Percentiles rank a stretch among this genome's conserved stretches.
These are phyloP conservation scores for Leptomonas seymouri DNA, from an alignment of 208 protist species.

Conservation along the genomic window DNA sequence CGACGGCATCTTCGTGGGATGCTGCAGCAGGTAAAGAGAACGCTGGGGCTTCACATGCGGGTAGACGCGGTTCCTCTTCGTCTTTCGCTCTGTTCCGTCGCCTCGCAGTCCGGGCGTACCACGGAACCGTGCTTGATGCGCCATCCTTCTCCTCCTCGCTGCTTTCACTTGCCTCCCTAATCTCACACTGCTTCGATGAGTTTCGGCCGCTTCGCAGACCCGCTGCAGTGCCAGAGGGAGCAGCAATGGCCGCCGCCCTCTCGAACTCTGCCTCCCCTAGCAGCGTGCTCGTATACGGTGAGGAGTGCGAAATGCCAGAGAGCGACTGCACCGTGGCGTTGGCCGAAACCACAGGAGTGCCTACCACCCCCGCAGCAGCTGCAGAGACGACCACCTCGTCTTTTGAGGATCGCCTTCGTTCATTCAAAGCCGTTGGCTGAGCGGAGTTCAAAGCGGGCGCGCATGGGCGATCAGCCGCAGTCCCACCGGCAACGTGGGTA, in stretches of 20 bases:
- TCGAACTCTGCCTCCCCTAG: slow-evolving; percentile 21
- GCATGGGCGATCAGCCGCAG: no score
- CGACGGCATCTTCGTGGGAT: not conserved
- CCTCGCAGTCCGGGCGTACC: not conserved
- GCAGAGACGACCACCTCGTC: not conserved
- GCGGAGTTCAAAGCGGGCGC: not conserved
- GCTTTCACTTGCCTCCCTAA: not conserved
- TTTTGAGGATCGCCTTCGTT: not conserved
- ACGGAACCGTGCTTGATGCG: not conserved
- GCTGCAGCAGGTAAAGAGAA: not conserved
- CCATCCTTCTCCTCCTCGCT: not conserved
- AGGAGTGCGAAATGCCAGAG: slow-evolving; percentile 68
- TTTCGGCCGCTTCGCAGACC: not conserved
- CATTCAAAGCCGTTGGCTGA: not conserved
- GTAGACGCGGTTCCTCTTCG: not conserved
- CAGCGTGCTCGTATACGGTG: slow-evolving; percentile 62
- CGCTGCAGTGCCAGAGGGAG: not conserved
- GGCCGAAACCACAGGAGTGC: slow-evolving; percentile 12
- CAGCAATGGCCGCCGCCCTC: not conserved
- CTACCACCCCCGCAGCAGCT: not conserved
- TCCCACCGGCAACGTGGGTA: no score
- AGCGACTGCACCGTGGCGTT: slow-evolving; percentile 61
- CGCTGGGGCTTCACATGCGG: no score
- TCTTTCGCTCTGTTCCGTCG: not conserved
- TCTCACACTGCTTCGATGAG: not conserved